Conservation (phyloP, 179 eudicot genomes). For the Actinidia arguta region DNA sequence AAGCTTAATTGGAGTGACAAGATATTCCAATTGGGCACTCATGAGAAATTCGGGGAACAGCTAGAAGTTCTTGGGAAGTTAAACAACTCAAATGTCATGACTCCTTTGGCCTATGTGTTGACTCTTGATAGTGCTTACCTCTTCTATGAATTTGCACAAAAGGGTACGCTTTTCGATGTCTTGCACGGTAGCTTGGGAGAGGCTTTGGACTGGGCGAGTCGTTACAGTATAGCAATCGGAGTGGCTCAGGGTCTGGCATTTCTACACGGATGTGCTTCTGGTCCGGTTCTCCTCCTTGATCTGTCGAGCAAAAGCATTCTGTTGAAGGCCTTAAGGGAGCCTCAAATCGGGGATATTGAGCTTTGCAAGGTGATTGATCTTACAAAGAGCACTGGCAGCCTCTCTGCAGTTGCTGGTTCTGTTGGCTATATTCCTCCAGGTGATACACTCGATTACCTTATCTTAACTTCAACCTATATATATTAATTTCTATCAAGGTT, state of each 20-base stretch:
- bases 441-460: conserved; percentile 24
- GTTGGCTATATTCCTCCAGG: conserved; percentile 98
- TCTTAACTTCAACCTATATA: not conserved
- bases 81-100: conserved; percentile 81
- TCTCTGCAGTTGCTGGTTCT: conserved; percentile 85
- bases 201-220: conserved; percentile 80
- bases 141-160: conserved; percentile 62
- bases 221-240: conserved; percentile 85
- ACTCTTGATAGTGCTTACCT: conserved; percentile 69
- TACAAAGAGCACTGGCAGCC: conserved; percentile 70
- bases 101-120: conserved; percentile 80
- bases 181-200: conserved; percentile 54
- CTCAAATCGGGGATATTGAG: conserved; percentile 87
- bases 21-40: conserved; percentile 58
- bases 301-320: conserved; percentile 69
- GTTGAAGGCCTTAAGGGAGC: conserved; percentile 79
- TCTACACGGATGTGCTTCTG: conserved; percentile 71
- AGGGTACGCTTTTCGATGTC: conserved; percentile 70
- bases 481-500: not conserved
- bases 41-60: conserved; percentile 64
- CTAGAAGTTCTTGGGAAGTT: conserved; percentile 63
- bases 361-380: conserved; percentile 90
- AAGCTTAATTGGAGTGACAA: conserved; percentile 77
- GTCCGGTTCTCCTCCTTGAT: conserved; percentile 77
- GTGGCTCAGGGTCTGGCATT: conserved; percentile 82